Evolutionary conservation across 805 yeast species (phyloP).

Genomic region (Metschnikowia noctiluminum): DNA sequence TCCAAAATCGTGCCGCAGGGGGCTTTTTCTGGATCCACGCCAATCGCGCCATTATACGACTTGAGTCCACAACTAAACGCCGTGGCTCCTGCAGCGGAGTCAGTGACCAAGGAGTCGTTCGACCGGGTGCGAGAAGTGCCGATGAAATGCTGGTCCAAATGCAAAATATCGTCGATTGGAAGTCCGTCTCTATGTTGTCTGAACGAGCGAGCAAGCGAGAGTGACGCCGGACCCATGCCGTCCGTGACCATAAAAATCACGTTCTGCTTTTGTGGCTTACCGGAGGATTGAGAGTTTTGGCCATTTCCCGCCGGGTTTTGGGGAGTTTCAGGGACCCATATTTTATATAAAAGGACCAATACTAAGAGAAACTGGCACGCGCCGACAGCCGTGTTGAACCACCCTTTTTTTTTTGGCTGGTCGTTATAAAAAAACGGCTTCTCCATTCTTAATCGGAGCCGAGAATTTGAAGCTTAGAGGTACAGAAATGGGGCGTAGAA

Average conservation of each 20-base stretch:
- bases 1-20: conserved; percentile 90
- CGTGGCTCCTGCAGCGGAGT: conserved; percentile 97
- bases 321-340: neutral
- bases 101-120: conserved; percentile 74
- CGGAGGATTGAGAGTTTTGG: too few relatives aligned
- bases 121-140: conserved; percentile 88
- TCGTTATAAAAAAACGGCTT: conserved; percentile 6
- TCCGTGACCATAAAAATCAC: conserved; percentile 87
- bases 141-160: conserved; percentile 64
- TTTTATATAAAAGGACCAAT: neutral
- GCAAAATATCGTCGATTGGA: conserved; percentile 51
- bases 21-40: conserved; percentile 61
- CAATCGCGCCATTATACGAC: conserved; percentile 87
- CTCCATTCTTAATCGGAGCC: neutral
- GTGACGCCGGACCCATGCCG: conserved; percentile 93
- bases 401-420: conserved; percentile 1
- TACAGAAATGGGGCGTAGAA: too few relatives aligned
- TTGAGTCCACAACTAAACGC: conserved; percentile 85
- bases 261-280: conserved; percentile 52
- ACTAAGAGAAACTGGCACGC: neutral
- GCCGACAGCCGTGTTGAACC: neutral
- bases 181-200: conserved; percentile 58
- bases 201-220: conserved; percentile 75
- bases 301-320: neutral
- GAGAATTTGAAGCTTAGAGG: too few relatives aligned